A percentile compares a stretch with the other conserved stretches of the same genome.
Conservation (phyloP, 2,329 filamentous ascomycete species). For the Ophiosphaerella korrae region DNA sequence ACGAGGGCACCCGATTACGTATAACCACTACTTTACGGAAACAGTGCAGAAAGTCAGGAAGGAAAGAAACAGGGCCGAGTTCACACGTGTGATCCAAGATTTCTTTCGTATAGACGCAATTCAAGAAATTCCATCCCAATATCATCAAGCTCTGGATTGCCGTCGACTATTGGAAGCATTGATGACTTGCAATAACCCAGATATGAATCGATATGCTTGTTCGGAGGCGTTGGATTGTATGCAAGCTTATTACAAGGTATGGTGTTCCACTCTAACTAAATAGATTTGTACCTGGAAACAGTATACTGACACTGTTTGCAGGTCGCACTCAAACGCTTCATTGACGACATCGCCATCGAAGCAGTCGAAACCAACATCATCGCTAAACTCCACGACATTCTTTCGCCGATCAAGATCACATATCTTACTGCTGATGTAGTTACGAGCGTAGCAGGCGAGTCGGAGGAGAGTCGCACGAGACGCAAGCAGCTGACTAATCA, state of each 20-base stretch:
- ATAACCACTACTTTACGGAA: constrained; percentile 47
- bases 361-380: constrained; percentile 52
- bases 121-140: no score
- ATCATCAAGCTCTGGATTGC: background rate
- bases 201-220: constrained; percentile 48
- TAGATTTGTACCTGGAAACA: background rate
- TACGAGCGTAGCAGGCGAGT: constrained; percentile 50
- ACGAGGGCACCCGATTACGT: constrained; percentile 47
- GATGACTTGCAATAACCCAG: constrained; percentile 25
- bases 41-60: constrained; percentile 39
- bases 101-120: background rate
- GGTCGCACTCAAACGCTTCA: constrained; percentile 53
- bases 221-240: constrained; percentile 33
- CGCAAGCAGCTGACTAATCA: constrained; percentile 48
- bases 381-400: constrained; percentile 42
- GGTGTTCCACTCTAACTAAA: background rate
- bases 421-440: constrained; percentile 47
- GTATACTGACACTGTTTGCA: constrained; percentile 17
- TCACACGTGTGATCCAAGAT: constrained; percentile 22
- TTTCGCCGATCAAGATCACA: constrained; percentile 49
- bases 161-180: constrained; percentile 7
- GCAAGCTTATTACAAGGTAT: constrained; percentile 55
- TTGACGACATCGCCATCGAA: constrained; percentile 52
- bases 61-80: constrained; percentile 23
- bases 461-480: constrained; percentile 43